A percentile compares a stretch with the other conserved stretches of the same genome.
These are phyloP conservation scores for Calamus simplicifolius DNA, from an alignment of 176 grass and related monocot species.

Conservation along the genomic window DNA sequence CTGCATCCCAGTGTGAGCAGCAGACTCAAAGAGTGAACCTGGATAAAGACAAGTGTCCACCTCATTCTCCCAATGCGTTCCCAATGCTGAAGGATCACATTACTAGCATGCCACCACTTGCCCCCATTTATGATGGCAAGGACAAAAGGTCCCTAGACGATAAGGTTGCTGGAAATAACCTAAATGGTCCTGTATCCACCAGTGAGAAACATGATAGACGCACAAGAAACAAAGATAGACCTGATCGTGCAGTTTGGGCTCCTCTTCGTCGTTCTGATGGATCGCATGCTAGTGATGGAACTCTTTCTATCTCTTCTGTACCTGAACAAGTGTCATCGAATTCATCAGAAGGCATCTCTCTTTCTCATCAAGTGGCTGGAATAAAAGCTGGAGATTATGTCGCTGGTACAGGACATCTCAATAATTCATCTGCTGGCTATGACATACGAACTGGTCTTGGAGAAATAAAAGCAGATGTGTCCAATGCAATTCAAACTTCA, in stretches of 20 bases:
- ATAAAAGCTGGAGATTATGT: conserved; percentile 1
- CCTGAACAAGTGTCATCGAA: not conserved
- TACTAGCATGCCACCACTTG: conserved; percentile 1
- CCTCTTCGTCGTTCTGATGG: conserved; percentile 13
- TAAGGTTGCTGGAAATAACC: conserved; percentile 4
- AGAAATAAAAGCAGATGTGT: conserved; percentile 6
- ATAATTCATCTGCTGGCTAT: not conserved
- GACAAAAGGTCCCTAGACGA: conserved; percentile 15
- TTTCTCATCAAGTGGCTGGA: not conserved
- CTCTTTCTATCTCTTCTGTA: not conserved
- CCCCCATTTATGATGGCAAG: conserved; percentile 4
- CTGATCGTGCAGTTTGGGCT: conserved; percentile 24
- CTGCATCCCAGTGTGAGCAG: not conserved
- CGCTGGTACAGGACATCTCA: not conserved
- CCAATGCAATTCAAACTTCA: conserved; percentile 3
- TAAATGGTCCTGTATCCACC: not conserved
- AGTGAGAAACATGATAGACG: conserved; percentile 12
- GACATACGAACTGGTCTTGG: conserved; percentile 4
- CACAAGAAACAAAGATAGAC: conserved; percentile 17
- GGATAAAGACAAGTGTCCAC: conserved; percentile 15
- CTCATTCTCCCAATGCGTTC: not conserved
- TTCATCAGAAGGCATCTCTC: conserved; percentile 8
- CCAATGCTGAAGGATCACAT: conserved; percentile 8
- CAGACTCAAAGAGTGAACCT: conserved; percentile 6
- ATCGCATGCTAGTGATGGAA: conserved; percentile 14